These are phyloP conservation scores for Stephanodiscus triporus DNA, from an alignment of 108 stramenopile genomes.

Conservation along the genomic window DNA sequence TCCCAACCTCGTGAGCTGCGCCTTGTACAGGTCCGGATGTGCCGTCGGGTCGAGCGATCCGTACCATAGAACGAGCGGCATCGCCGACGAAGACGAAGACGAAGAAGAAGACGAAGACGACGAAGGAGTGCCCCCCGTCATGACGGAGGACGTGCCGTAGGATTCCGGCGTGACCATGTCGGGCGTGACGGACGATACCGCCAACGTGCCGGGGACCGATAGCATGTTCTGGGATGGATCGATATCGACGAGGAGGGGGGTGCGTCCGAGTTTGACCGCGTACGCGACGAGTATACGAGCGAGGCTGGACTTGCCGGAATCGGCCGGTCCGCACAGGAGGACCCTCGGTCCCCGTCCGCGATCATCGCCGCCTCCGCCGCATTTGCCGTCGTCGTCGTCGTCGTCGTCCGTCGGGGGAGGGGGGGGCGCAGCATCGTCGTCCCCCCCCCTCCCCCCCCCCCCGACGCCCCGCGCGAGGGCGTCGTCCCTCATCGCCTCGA, in stretches of 20 bases:
- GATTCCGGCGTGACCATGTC: constrained; percentile 61
- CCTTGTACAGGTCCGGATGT: constrained; percentile 73
- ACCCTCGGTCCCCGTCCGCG: constrained; percentile 89
- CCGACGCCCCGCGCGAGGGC: constrained; percentile 45
- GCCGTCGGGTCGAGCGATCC: constrained; percentile 55
- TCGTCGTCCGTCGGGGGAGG: neutral
- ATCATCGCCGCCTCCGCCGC: too few species aligned
- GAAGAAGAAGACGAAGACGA: too few species aligned
- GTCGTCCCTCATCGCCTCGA: constrained; percentile 88
- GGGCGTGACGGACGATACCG: constrained; percentile 60
- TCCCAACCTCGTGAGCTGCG: constrained; percentile 73
- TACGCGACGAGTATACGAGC: constrained; percentile 73
- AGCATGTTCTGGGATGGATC: constrained; percentile 80
- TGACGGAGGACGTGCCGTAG: constrained; percentile 65
- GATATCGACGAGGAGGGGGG: constrained; percentile 82
- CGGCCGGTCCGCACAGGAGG: constrained; percentile 75
- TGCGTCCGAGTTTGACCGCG: constrained; percentile 81
- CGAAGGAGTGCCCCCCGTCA: too few species aligned
- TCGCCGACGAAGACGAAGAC: constrained; percentile 18
- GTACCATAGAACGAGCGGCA: constrained; percentile 83
- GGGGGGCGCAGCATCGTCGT: neutral
- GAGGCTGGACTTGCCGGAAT: constrained; percentile 84
- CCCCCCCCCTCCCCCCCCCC: constrained; percentile 12
- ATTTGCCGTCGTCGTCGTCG: neutral
- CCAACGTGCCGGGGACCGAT: constrained; percentile 78